Conservation (phyloP, 768 basidiomycete species). For the Holtermannia corniformis region DNA sequence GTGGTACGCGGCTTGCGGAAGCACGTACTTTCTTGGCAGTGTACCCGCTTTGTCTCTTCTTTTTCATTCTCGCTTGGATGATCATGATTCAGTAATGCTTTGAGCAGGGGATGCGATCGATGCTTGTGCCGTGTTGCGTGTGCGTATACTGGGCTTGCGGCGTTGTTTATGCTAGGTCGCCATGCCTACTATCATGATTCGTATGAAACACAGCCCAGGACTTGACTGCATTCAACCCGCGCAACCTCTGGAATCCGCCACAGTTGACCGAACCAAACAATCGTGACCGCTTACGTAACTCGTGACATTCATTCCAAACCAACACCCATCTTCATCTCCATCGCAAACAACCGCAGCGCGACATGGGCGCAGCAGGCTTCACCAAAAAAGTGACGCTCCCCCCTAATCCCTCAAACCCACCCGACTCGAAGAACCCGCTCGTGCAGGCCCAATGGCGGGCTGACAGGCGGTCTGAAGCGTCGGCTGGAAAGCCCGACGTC, state of each 20-base stretch:
- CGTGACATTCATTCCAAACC: too few relatives aligned
- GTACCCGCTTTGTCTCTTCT: conserved; percentile 88
- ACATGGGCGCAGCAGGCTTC: neutral
- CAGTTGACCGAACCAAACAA: neutral
- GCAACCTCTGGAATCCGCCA: too few relatives aligned
- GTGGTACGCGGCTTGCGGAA: conserved; percentile 85
- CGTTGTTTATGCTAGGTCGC: too few relatives aligned
- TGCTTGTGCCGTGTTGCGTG: too few relatives aligned
- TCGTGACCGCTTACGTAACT: too few relatives aligned
- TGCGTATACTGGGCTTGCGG: too few relatives aligned
- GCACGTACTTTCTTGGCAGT: conserved; percentile 85
- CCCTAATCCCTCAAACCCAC: neutral
- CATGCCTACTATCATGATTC: too few relatives aligned
- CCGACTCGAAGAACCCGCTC: neutral
- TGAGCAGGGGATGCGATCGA: neutral
- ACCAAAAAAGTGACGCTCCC: neutral
- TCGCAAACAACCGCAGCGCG: too few relatives aligned
- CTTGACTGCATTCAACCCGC: too few relatives aligned
- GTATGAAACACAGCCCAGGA: too few relatives aligned
- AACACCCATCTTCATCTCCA: too few relatives aligned
- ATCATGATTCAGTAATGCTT: conserved; percentile 67
- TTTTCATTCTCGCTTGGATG: conserved; percentile 94
- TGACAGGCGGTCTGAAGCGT: neutral
- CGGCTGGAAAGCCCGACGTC: neutral
- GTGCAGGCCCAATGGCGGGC: neutral